Evolutionary conservation across 331 rosid genomes (phyloP).

Genomic region (Saraca asoca): DNA sequence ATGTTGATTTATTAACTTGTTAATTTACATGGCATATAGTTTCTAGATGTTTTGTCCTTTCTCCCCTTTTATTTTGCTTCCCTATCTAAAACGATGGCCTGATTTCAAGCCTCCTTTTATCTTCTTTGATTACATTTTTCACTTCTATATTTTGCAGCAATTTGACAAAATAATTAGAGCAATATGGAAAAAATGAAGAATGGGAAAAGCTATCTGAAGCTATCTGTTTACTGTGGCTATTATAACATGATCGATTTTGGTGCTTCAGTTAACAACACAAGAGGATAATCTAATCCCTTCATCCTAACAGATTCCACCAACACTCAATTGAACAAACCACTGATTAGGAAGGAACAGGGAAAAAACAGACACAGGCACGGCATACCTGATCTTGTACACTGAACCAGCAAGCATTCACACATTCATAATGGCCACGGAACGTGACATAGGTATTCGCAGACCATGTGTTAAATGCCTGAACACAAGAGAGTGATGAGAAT

Average conservation of each 20-base stretch:
- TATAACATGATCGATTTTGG: background rate
- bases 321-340: background rate
- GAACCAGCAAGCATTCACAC: slow-evolving; percentile 85
- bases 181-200: slow-evolving; percentile 25
- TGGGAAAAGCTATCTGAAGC: slow-evolving; percentile 6
- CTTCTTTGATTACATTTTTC: too few species aligned
- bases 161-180: slow-evolving; percentile 4
- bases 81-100: too few species aligned
- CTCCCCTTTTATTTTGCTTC: too few species aligned
- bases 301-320: slow-evolving; percentile 15
- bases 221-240: background rate
- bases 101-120: too few species aligned
- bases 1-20: too few species aligned
- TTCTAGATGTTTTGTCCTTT: too few species aligned
- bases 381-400: slow-evolving; percentile 75
- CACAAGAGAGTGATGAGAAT: slow-evolving; percentile 31
- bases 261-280: background rate
- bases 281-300: background rate
- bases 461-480: slow-evolving; percentile 88
- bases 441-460: slow-evolving; percentile 63
- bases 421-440: slow-evolving; percentile 82
- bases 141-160: background rate
- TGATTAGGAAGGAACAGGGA: slow-evolving; percentile 28
- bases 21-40: too few species aligned
- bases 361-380: slow-evolving; percentile 9